phyloP scores from a whole-genome alignment of 495 filamentous ascomycete species.

The Talaromyces trachyspermus region DNA sequence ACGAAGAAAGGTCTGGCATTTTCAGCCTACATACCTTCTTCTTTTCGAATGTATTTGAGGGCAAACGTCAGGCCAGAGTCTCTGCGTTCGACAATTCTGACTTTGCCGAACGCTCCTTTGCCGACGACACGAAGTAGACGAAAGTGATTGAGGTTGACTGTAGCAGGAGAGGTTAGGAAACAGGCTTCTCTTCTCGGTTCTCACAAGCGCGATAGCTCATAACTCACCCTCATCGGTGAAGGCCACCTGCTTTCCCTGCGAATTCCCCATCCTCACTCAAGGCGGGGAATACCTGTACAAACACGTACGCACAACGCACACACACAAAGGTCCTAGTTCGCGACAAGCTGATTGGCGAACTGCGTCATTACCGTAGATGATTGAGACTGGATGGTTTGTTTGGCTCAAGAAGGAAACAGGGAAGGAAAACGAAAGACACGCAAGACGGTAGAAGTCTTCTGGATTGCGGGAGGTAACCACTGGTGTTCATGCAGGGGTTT shows the following conservation, averaged over 20 bases:
- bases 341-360: no score
- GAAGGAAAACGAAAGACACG: no score
- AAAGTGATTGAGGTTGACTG: constrained; percentile 97
- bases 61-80: constrained; percentile 92
- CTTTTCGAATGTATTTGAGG: constrained; percentile 96
- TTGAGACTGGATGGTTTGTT: no score
- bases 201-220: no score
- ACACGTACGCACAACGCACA: constrained; percentile 9
- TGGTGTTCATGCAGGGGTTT: no score
- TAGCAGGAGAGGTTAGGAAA: background rate
- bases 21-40: constrained; percentile 91
- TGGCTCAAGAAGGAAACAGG: no score
- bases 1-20: no score
- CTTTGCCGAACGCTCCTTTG: constrained; percentile 96
- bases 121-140: constrained; percentile 90
- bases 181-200: no score
- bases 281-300: constrained; percentile 9
- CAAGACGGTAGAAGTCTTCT: no score
- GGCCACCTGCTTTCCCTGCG: constrained; percentile 84
- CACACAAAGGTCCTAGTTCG: constrained; percentile 12
- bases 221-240: constrained; percentile 86
- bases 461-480: no score
- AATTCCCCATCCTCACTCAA: constrained; percentile 72
- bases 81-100: constrained; percentile 95
- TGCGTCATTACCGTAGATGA: no score